Evolutionary conservation across 495 filamentous ascomycete genomes (phyloP).

Genomic region (Aspergillus ostianus): DNA sequence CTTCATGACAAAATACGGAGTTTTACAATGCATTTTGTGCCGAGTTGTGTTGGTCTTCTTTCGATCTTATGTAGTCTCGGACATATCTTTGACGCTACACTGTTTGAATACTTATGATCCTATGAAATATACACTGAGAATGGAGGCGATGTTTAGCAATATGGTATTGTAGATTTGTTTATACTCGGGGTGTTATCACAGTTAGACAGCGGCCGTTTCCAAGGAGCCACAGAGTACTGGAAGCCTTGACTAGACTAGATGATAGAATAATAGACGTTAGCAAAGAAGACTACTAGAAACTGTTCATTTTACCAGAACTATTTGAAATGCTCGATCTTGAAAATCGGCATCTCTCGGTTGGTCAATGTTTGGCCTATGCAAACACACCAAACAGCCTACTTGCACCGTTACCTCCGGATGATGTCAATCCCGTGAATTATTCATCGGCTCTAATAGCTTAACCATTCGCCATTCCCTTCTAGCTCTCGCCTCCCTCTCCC

Average conservation of each 20-base stretch:
- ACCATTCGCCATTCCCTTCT: conserved; percentile 5
- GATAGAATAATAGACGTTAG: too few relatives aligned
- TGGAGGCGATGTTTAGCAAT: background rate
- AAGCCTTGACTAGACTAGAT: too few relatives aligned
- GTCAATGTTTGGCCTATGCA: conserved; percentile 26
- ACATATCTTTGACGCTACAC: conserved; percentile 26
- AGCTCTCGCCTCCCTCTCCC: background rate
- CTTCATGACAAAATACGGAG: conserved; percentile 29
- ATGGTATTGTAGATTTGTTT: background rate
- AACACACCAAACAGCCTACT: conserved; percentile 38
- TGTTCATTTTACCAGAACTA: background rate
- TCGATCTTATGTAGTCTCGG: conserved; percentile 29
- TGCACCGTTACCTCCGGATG: conserved; percentile 30
- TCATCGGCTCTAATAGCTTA: conserved; percentile 7
- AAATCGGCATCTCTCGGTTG: conserved; percentile 18
- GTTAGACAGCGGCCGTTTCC: background rate
- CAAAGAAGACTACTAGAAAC: background rate
- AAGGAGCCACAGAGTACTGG: too few relatives aligned
- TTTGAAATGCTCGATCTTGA: conserved; percentile 3
- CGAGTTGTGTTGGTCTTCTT: conserved; percentile 15
- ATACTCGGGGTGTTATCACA: too few relatives aligned
- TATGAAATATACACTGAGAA: conserved; percentile 32
- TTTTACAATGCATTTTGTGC: conserved; percentile 27
- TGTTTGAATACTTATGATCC: conserved; percentile 42
- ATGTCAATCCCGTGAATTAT: conserved; percentile 39